Evolutionary conservation across 106 monocot genomes (phyloP), one percentile per base, ranked within the genome.

Genomic region (Platanthera guangdongensis): DNA sequence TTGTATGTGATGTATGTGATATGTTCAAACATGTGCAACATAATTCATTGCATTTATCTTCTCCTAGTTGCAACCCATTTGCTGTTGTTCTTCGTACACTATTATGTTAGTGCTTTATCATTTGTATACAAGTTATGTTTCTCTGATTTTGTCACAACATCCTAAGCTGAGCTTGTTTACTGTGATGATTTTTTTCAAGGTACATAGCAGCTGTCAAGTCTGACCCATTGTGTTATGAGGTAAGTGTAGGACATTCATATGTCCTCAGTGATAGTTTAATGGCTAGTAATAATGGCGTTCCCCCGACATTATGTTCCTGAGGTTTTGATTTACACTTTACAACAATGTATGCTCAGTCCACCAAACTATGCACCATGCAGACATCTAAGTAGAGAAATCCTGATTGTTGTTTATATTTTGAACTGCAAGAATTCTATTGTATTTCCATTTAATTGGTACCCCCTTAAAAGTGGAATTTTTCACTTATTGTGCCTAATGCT

Each of bases 211-310:
- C 99, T 81, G 74, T 99, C 75, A 99, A 90, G 79, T 91, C 86
- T 65, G 99, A 99, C 80, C 94, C 99, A 21, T 82, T 99, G 59
- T 99, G 99, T 57, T 99, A 92, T 65, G 94, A 99, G 94, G 99
- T 92, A 84, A 82, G 55, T 16, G 51, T n/a, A 18, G 39, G 25
- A 28, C 47, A 55, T 55, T 52, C 9, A 13, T 39, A 30, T 72
- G 3, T 50, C 4, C 9, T 51, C 14, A 51, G 12, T 51, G 72
- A 72, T 51, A n/a, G 21, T 16, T 51, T 46, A 22, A 51, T 51
- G 2, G 51, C 51, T 72, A 22, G 18, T 72, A 15, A 51, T 51
- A 13, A 30, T 32, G 25, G 30, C 9, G 2, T 65, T 65, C 28
- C 10, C 65, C 28, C 11, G 18, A 55, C 4, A 32, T 65, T 3